Conservation (phyloP, 164 flowering plant genomes). For the Euptelea pleiosperma region DNA sequence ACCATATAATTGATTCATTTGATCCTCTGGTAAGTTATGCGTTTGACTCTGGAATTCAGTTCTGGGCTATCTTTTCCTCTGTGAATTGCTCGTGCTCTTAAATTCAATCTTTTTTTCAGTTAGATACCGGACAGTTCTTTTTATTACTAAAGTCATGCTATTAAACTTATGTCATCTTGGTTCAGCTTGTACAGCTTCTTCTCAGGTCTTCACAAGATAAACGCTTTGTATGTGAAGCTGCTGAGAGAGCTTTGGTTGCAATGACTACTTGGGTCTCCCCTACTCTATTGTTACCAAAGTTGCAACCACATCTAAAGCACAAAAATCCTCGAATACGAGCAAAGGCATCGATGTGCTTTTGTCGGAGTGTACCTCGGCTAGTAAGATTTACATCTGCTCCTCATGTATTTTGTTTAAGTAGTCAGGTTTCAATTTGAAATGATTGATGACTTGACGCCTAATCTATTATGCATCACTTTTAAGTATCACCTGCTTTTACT, state of each 20-base stretch:
- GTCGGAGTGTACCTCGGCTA: conserved; percentile 63
- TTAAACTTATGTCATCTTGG: too few species aligned
- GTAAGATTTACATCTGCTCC: conserved; percentile 32
- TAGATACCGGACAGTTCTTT: too few species aligned
- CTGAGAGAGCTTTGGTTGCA: conserved; percentile 70
- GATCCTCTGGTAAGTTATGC: conserved; percentile 69
- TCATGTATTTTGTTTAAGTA: conserved; percentile 7
- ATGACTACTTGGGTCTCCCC: conserved; percentile 78
- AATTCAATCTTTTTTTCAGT: too few species aligned
- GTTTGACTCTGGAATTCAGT: neutral
- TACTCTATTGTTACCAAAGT: conserved; percentile 56
- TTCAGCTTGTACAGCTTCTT: conserved; percentile 88
- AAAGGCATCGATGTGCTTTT: conserved; percentile 76
- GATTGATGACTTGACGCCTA: too few species aligned
- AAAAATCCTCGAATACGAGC: conserved; percentile 88
- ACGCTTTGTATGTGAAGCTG: conserved; percentile 94
- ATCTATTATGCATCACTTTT: too few species aligned
- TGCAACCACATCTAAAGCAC: conserved; percentile 72
- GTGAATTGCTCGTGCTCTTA: neutral
- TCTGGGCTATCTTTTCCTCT: neutral
- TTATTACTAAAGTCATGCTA: too few species aligned
- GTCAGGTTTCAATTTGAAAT: conserved; percentile 2
- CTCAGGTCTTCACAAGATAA: conserved; percentile 96
- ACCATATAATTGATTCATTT: conserved; percentile 57
- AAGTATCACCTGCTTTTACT: too few species aligned